These are phyloP conservation scores for Pulveroboletus ravenelii DNA, from an alignment of 768 basidiomycete genomes.

Conservation along the genomic window DNA sequence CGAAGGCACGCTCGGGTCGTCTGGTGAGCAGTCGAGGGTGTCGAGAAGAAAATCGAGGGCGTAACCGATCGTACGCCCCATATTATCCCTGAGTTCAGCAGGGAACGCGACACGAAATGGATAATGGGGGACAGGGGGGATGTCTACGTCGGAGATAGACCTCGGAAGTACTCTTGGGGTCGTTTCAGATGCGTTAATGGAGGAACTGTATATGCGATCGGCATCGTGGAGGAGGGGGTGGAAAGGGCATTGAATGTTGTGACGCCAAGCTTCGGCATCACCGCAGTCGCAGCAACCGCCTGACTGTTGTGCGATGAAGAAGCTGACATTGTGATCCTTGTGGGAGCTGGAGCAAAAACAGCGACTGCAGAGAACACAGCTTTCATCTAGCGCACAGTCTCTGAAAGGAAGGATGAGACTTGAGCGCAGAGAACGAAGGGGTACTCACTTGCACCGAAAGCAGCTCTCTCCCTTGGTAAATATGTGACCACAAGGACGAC, in stretches of 20 bases:
- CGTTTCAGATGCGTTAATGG: constrained; percentile 25
- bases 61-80: constrained; percentile 68
- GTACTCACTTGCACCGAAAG: constrained; percentile 86
- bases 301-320: constrained; percentile 88
- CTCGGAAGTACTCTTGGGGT: constrained; percentile 41
- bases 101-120: constrained; percentile 54
- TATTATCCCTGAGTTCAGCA: constrained; percentile 65
- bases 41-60: constrained; percentile 81
- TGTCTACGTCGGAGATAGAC: constrained; percentile 40
- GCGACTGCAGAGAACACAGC: constrained; percentile 82
- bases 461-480: constrained; percentile 91
- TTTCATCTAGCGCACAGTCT: constrained; percentile 87
- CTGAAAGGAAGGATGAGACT: constrained; percentile 36
- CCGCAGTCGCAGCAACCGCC: constrained; percentile 96
- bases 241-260: constrained; percentile 60
- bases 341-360: constrained; percentile 93
- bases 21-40: constrained; percentile 76
- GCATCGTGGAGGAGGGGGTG: constrained; percentile 53
- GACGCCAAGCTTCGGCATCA: constrained; percentile 83
- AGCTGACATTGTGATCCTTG: constrained; percentile 82
- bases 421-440: background rate
- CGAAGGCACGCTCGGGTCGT: constrained; percentile 63
- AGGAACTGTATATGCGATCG: constrained; percentile 7
- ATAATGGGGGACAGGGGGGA: constrained; percentile 59
- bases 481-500: constrained; percentile 75